A percentile compares a stretch with the other conserved stretches of the same genome.
Conservation (phyloP, 768 basidiomycete genomes). For the Lentinula sp. region DNA sequence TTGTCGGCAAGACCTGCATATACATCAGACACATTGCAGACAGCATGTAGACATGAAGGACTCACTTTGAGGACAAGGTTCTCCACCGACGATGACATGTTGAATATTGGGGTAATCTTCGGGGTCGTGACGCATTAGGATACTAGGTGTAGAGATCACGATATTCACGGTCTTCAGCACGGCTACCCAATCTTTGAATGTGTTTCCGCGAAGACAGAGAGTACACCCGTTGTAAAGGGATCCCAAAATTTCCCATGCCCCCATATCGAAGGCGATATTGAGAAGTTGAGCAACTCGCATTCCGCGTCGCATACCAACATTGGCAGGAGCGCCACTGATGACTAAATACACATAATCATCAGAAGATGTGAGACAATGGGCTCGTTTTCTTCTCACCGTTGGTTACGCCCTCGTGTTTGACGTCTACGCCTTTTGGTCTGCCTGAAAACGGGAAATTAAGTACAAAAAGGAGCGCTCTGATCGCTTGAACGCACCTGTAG, state of each 20-base stretch:
- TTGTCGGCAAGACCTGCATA: constrained; percentile 24
- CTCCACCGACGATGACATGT: constrained; percentile 50
- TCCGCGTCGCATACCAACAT: constrained; percentile 52
- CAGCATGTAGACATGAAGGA: not conserved
- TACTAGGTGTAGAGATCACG: constrained; percentile 48
- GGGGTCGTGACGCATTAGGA: constrained; percentile 43
- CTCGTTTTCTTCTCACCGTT: constrained; percentile 25
- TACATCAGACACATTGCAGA: not conserved
- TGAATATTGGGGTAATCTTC: constrained; percentile 49
- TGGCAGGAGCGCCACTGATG: constrained; percentile 42
- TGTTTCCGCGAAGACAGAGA: constrained; percentile 46
- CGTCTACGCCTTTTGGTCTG: constrained; percentile 39
- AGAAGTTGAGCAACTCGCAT: constrained; percentile 52
- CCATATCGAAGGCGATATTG: constrained; percentile 66
- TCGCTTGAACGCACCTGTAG: not conserved
- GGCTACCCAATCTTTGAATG: constrained; percentile 41
- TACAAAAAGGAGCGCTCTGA: not conserved
- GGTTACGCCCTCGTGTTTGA: constrained; percentile 31
- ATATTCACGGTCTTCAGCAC: constrained; percentile 46
- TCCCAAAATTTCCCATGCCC: constrained; percentile 56
- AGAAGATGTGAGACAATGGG: not conserved
- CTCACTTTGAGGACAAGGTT: constrained; percentile 43
- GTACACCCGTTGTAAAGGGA: constrained; percentile 46
- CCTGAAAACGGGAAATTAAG: constrained; percentile 22
- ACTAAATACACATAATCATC: constrained; percentile 20